These are phyloP conservation scores for Ustilago trichophora DNA, from an alignment of 1,284 basidiomycete species.

Conservation along the genomic window DNA sequence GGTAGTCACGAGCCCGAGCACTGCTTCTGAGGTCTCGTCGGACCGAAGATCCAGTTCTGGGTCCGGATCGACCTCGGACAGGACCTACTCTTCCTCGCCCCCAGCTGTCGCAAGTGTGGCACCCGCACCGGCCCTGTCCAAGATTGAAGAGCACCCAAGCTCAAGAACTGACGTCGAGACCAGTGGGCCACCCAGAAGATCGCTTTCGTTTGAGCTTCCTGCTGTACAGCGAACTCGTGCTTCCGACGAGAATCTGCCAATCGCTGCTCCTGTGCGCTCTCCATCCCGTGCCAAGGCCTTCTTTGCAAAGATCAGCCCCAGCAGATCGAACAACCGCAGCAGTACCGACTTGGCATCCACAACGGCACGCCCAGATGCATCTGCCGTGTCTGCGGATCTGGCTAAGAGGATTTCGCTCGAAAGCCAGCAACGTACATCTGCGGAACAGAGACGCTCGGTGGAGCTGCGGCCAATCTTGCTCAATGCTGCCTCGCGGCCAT, in stretches of 20 bases:
- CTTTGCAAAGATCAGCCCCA: constrained; percentile 31
- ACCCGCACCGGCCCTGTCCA: constrained; percentile 16
- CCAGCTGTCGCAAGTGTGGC: constrained; percentile 18
- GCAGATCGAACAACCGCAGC: constrained; percentile 19
- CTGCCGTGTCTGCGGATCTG: background rate
- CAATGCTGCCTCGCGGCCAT: constrained; percentile 18
- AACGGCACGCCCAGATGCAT: background rate
- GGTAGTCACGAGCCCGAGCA: constrained; percentile 42
- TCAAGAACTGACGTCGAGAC: background rate
- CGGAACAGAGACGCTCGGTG: constrained; percentile 29
- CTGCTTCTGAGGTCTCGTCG: constrained; percentile 37
- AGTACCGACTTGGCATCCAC: constrained; percentile 23
- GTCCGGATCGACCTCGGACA: constrained; percentile 23
- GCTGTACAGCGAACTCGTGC: constrained; percentile 6
- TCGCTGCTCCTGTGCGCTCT: constrained; percentile 9
- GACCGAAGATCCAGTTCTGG: constrained; percentile 34
- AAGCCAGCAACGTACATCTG: constrained; percentile 15
- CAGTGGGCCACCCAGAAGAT: constrained; percentile 13
- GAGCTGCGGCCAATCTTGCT: constrained; percentile 40
- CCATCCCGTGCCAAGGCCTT: constrained; percentile 29
- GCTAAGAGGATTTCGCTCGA: constrained; percentile 16
- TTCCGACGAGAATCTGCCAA: constrained; percentile 7
- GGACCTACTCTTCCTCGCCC: constrained; percentile 11
- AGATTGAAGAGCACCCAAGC: constrained; percentile 23
- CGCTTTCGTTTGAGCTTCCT: constrained; percentile 33